phyloP scores from a whole-genome alignment of 108 stramenopile genomes.

The Cyclotella atomus region DNA sequence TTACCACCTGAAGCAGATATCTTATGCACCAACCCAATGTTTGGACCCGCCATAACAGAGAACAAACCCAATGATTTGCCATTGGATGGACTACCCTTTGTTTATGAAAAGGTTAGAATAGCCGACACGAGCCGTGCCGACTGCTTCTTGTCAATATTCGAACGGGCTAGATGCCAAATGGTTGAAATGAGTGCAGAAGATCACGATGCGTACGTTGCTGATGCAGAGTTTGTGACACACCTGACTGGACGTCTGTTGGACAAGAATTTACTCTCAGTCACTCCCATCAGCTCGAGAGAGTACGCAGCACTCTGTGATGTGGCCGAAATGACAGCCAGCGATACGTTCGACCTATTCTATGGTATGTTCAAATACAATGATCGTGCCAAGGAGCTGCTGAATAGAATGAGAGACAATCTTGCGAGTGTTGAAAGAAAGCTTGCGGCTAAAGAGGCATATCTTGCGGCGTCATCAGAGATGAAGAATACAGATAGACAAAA shows the following conservation, averaged over 20 bases:
- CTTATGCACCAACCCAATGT: constrained; percentile 94
- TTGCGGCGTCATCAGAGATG: constrained; percentile 91
- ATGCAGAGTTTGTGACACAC: constrained; percentile 96
- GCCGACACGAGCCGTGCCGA: constrained; percentile 77
- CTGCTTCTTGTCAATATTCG: constrained; percentile 87
- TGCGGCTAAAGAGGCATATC: constrained; percentile 93
- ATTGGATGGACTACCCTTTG: constrained; percentile 93
- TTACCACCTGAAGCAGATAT: constrained; percentile 89
- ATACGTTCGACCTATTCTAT: constrained; percentile 95
- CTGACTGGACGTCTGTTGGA: constrained; percentile 92
- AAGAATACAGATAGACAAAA: constrained; percentile 86
- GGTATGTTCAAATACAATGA: constrained; percentile 95
- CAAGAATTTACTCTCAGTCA: constrained; percentile 80
- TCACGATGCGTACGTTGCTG: constrained; percentile 90
- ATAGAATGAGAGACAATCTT: constrained; percentile 87
- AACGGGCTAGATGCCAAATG: constrained; percentile 89
- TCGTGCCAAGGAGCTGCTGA: constrained; percentile 73
- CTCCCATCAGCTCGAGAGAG: constrained; percentile 91
- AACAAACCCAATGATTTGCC: constrained; percentile 12
- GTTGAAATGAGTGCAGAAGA: constrained; percentile 91
- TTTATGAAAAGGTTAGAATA: constrained; percentile 88
- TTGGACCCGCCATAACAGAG: constrained; percentile 62
- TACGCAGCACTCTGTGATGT: constrained; percentile 91
- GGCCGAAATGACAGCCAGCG: constrained; percentile 87
- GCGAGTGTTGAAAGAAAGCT: constrained; percentile 92